Evolutionary conservation across 2,329 filamentous ascomycete genomes (phyloP).

Genomic region (Pestalotiopsis sp.): DNA sequence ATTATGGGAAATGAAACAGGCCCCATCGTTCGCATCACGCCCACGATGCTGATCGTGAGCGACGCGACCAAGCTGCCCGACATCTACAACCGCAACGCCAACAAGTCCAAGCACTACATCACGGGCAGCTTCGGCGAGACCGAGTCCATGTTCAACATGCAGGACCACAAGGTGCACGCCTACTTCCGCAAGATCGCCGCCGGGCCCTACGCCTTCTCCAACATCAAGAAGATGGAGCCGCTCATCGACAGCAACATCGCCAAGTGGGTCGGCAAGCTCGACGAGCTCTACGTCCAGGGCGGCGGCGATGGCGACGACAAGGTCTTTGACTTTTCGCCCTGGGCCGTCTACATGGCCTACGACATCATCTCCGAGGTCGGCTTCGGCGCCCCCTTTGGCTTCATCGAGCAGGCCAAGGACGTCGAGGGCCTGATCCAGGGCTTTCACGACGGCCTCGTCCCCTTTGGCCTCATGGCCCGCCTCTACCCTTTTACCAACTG

Average conservation of each 20-base stretch:
- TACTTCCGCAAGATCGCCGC: constrained; percentile 56
- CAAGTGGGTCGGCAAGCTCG: constrained; percentile 52
- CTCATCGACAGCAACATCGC: constrained; percentile 52
- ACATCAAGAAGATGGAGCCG: constrained; percentile 61
- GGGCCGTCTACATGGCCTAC: constrained; percentile 59
- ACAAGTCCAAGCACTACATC: constrained; percentile 62
- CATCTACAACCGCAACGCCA: constrained; percentile 56
- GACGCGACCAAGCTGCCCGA: constrained; percentile 56
- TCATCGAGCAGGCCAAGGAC: constrained; percentile 53
- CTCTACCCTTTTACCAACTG: constrained; percentile 56
- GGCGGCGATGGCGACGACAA: constrained; percentile 30
- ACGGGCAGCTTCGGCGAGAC: constrained; percentile 57
- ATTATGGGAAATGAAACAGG: constrained; percentile 31
- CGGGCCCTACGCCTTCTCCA: constrained; percentile 55
- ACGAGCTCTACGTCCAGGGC: constrained; percentile 42
- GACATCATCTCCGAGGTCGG: constrained; percentile 59
- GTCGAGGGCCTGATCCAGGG: constrained; percentile 55
- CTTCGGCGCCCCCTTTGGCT: constrained; percentile 58
- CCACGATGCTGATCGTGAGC: constrained; percentile 53
- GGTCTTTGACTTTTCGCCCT: constrained; percentile 55
- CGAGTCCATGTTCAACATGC: constrained; percentile 60
- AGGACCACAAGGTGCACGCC: constrained; percentile 51
- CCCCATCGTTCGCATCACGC: constrained; percentile 54
- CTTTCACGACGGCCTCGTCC: constrained; percentile 53
- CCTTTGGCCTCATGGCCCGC: constrained; percentile 53